A percentile compares a stretch with the other conserved stretches of the same genome.
phyloP scores from a whole-genome alignment of 495 filamentous ascomycete species.

The Aspergillus haitiensis region DNA sequence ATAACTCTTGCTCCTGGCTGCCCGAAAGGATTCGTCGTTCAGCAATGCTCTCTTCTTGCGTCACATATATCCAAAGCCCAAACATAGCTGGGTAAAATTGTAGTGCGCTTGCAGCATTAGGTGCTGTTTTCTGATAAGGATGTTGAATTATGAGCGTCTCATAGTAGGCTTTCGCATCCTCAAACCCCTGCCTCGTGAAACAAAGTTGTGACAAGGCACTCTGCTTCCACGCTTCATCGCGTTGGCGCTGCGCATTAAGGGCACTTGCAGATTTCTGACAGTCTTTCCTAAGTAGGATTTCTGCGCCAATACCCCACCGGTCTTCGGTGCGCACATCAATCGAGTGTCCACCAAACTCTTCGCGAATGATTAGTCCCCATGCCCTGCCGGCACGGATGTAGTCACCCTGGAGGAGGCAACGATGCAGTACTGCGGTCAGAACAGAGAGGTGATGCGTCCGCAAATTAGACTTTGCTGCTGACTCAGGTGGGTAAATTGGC shows the following conservation, averaged over 20 bases:
- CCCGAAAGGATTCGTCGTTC: slow-evolving; percentile 30
- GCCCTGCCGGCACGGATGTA: slow-evolving; percentile 62
- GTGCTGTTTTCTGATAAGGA: slow-evolving; percentile 52
- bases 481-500: slow-evolving; percentile 40
- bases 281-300: slow-evolving; percentile 58
- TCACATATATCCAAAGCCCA: slow-evolving; percentile 62
- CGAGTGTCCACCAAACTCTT: slow-evolving; percentile 48
- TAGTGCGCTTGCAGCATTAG: slow-evolving; percentile 47
- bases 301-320: slow-evolving; percentile 70
- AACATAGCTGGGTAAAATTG: slow-evolving; percentile 70
- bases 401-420: slow-evolving; percentile 59
- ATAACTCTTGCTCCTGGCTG: slow-evolving; percentile 26
- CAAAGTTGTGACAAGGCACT: slow-evolving; percentile 14
- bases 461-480: slow-evolving; percentile 37
- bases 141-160: slow-evolving; percentile 67
- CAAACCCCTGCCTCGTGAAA: slow-evolving; percentile 55
- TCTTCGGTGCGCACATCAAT: slow-evolving; percentile 56
- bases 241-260: slow-evolving; percentile 6
- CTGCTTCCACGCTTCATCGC: neutral
- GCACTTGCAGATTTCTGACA: slow-evolving; percentile 22
- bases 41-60: slow-evolving; percentile 50
- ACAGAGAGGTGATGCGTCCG: slow-evolving; percentile 60
- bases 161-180: slow-evolving; percentile 61
- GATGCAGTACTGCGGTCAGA: slow-evolving; percentile 62
- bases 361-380: slow-evolving; percentile 63